A percentile compares a stretch with the other conserved stretches of the same genome.
Conservation (phyloP, 805 yeast species). For the Nematodospora valgi region DNA sequence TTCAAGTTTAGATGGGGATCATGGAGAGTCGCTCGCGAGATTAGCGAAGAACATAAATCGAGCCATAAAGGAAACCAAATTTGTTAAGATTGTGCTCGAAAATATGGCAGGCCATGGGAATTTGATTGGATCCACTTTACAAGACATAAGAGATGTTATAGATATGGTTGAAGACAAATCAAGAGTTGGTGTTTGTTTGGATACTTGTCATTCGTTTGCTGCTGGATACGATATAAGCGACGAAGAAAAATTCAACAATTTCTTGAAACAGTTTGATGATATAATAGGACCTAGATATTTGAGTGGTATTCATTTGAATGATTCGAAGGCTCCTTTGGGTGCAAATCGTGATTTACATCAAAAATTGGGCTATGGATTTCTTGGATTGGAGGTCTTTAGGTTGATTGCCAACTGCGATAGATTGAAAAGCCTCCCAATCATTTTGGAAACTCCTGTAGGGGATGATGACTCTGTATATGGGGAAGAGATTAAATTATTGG, state of each 20-base stretch:
- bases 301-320: conserved; percentile 83
- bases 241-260: conserved; percentile 52
- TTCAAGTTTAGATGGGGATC: conserved; percentile 70
- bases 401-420: conserved; percentile 66
- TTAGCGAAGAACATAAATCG: conserved; percentile 77
- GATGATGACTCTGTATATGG: conserved; percentile 67
- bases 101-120: conserved; percentile 98
- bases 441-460: conserved; percentile 82
- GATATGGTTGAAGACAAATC: conserved; percentile 72
- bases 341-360: conserved; percentile 92
- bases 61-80: conserved; percentile 69
- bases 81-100: conserved; percentile 86
- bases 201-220: conserved; percentile 94
- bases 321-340: conserved; percentile 89
- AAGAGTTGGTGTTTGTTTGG: conserved; percentile 94
- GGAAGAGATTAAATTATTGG: conserved; percentile 76
- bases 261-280: conserved; percentile 76
- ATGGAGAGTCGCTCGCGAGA: conserved; percentile 56
- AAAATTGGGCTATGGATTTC: conserved; percentile 80
- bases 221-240: conserved; percentile 89
- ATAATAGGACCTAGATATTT: conserved; percentile 73
- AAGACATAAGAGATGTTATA: conserved; percentile 75
- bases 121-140: conserved; percentile 75
- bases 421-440: conserved; percentile 66
- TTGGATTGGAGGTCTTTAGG: conserved; percentile 84